Percentiles rank a stretch among this genome's conserved stretches.
These are phyloP conservation scores for Sarocladium oryzae DNA, from an alignment of 2,329 filamentous ascomycete genomes.

Conservation along the genomic window DNA sequence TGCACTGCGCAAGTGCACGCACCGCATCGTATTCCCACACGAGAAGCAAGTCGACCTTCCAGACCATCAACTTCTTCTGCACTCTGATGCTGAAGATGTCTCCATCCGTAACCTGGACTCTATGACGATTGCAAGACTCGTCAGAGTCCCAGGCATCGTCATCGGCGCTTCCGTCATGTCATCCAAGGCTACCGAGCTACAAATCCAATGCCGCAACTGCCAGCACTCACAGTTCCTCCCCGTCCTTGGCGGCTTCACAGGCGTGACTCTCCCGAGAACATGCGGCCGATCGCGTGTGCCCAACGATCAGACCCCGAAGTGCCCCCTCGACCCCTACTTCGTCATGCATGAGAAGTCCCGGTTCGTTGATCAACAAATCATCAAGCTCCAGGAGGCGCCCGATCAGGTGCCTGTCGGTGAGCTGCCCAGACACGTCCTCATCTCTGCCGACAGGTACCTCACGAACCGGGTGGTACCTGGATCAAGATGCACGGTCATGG, in stretches of 20 bases:
- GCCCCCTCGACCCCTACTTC: conserved; percentile 91
- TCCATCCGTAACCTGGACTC: conserved; percentile 94
- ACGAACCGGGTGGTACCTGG: conserved; percentile 95
- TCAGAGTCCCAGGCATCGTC: conserved; percentile 93
- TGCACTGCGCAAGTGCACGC: conserved; percentile 84
- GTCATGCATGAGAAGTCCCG: conserved; percentile 89
- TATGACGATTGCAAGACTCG: conserved; percentile 86
- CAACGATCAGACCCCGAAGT: conserved; percentile 65
- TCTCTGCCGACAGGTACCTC: conserved; percentile 93
- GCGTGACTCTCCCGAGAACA: conserved; percentile 73
- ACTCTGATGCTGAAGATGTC: conserved; percentile 83
- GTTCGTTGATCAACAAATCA: conserved; percentile 96
- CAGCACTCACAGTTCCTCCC: conserved; percentile 62
- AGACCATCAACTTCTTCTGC: conserved; percentile 88
- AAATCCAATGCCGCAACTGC: conserved; percentile 86
- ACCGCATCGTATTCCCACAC: conserved; percentile 84
- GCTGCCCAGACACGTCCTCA: conserved; percentile 85
- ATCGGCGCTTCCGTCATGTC: conserved; percentile 96
- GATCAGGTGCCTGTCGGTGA: conserved; percentile 97
- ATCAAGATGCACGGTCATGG: conserved; percentile 90
- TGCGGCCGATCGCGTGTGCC: conserved; percentile 60
- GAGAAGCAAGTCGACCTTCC: conserved; percentile 63
- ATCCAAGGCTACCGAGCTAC: conserved; percentile 83
- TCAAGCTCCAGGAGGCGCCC: conserved; percentile 95
- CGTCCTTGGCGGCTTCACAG: conserved; percentile 79